phyloP scores from a whole-genome alignment of 164 flowering plant species.

The Chloranthus sessilifolius region DNA sequence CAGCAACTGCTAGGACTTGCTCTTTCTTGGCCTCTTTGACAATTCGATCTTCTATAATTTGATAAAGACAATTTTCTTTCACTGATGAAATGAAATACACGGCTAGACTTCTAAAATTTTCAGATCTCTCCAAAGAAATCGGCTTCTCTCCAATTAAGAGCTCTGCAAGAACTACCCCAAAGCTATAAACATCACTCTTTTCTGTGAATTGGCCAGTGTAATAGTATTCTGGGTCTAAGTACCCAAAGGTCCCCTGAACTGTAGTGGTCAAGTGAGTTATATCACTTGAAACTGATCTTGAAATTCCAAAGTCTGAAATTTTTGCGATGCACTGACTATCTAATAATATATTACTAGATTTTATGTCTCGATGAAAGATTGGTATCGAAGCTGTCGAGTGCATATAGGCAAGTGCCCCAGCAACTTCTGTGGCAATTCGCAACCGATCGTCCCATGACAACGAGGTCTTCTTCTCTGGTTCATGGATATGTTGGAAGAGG shows the following conservation, averaged over 20 bases:
- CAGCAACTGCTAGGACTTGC: slow-evolving; percentile 6
- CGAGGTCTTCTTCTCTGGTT: too few species aligned
- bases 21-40: slow-evolving; percentile 1
- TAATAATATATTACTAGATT: slow-evolving; percentile 9
- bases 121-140: not conserved
- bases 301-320: slow-evolving; percentile 12
- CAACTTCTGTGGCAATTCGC: slow-evolving; percentile 5
- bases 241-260: slow-evolving; percentile 14
- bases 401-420: slow-evolving; percentile 10
- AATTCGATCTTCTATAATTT: not conserved
- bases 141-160: slow-evolving; percentile 3
- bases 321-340: slow-evolving; percentile 11
- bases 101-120: not conserved
- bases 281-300: slow-evolving; percentile 10
- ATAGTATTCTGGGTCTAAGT: slow-evolving; percentile 12
- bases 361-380: slow-evolving; percentile 11
- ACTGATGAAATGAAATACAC: not conserved
- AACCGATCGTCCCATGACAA: slow-evolving; percentile 2
- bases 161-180: slow-evolving; percentile 7
- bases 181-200: slow-evolving; percentile 18
- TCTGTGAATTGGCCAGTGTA: slow-evolving; percentile 7
- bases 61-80: not conserved
- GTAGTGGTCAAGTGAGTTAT: slow-evolving; percentile 4
- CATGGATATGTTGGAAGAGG: too few species aligned
- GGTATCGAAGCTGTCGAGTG: slow-evolving; percentile 13